Evolutionary conservation across 2,329 filamentous ascomycete genomes (phyloP), one percentile per base, ranked within the genome.

Genomic region (Colletotrichum godetiae): DNA sequence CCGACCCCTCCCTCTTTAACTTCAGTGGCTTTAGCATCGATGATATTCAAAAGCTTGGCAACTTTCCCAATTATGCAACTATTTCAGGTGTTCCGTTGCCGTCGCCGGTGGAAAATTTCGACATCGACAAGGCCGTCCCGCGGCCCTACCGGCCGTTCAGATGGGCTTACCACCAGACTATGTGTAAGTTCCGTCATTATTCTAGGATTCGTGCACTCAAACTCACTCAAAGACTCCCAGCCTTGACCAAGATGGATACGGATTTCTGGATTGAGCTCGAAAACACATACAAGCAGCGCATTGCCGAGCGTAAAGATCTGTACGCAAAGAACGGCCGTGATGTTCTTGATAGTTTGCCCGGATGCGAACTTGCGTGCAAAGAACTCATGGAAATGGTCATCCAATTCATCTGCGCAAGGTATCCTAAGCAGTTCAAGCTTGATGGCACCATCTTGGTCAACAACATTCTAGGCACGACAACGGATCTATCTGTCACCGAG

Each of bases 231-330:
- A 22, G 8, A 60, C 24, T 0, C 12, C 10, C 13, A 31, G 94
- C 94, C 2, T 85, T 96, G 10, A 92, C 89, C 56, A 97, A 94
- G 77, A 84, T 97, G 81, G 93, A 97, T 74, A 85, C 91, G 0
- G 92, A 97, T 79, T 97, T 92, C 90, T 97, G 95, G 95, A 85
- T 97, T n/a, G 95, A 97, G 82, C 87, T 97, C 2, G 94, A 97
- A 76, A 92, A 86, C 62, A 93, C 90, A 3, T 97, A 97, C 80
- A 84, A 83, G 58, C 78, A 86, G 1, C 90, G 92, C 27, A 92
- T 97, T 75, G 86, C 87, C 5, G 90, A 95, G 79, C 92, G 95
- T 22, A 88, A 91, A 78, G 84, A 82, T 0, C 86, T 97, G 0
- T 93, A 91, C 78, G 84, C 83, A 12, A 84, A 91, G 71, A 86